Evolutionary conservation across 2,329 filamentous ascomycete species (phyloP).

Genomic region (Ceratocystis lukuohia): DNA sequence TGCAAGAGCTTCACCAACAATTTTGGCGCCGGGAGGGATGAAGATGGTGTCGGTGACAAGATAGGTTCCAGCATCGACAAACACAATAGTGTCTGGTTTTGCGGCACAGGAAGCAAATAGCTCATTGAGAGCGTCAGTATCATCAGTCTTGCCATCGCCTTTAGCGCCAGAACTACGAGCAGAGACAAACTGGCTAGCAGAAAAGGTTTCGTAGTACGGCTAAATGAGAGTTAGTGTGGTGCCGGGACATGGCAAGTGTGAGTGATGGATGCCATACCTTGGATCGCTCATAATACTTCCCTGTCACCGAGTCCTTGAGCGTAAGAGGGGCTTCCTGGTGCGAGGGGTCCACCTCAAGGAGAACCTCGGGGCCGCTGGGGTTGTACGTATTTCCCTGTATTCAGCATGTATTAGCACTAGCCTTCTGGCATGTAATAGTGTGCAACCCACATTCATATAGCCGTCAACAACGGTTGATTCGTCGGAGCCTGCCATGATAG

Average conservation of each 20-base stretch:
- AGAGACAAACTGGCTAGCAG: slow-evolving; percentile 49
- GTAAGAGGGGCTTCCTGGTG: slow-evolving; percentile 35
- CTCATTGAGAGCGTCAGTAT: slow-evolving; percentile 55
- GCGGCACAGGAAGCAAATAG: slow-evolving; percentile 43
- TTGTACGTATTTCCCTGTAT: slow-evolving; percentile 53
- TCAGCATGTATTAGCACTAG: background rate
- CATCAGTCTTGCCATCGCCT: slow-evolving; percentile 62
- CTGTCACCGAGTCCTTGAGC: slow-evolving; percentile 36
- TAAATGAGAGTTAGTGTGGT: slow-evolving; percentile 15
- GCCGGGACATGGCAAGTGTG: background rate
- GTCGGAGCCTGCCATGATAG: slow-evolving; percentile 28
- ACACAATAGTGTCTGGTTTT: slow-evolving; percentile 41
- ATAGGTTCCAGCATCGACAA: slow-evolving; percentile 49
- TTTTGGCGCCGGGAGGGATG: slow-evolving; percentile 37
- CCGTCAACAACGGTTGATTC: slow-evolving; percentile 24
- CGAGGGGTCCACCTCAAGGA: slow-evolving; percentile 36
- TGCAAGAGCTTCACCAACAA: slow-evolving; percentile 46
- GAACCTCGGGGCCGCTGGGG: slow-evolving; percentile 30
- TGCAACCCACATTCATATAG: slow-evolving; percentile 19
- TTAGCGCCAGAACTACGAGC: slow-evolving; percentile 54
- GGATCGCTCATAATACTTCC: slow-evolving; percentile 54
- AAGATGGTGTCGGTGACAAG: slow-evolving; percentile 42
- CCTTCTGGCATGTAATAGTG: background rate
- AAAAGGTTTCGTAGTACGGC: slow-evolving; percentile 55
- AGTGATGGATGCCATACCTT: slow-evolving; percentile 30